Evolutionary conservation across 306 rosid genomes (phyloP).

Genomic region (Albizia julibrissin): DNA sequence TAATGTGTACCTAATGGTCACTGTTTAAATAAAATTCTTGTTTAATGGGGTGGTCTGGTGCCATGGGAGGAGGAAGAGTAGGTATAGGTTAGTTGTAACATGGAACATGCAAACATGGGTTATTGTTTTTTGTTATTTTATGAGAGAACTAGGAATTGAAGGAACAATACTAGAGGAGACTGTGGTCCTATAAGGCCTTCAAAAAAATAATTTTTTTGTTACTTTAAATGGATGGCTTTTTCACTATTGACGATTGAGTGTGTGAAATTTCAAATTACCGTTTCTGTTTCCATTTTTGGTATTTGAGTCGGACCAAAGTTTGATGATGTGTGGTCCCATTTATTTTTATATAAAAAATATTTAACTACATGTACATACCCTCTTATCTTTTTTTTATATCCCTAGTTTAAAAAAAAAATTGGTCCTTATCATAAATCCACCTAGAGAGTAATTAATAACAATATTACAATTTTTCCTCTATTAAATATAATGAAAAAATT

Average conservation of each 20-base stretch:
- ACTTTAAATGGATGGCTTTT: neutral
- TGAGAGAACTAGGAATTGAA: neutral
- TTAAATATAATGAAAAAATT: too few species aligned
- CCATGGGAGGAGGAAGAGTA: neutral
- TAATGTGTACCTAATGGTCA: neutral
- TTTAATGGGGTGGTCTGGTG: too few species aligned
- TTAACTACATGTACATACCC: too few species aligned
- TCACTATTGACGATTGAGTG: neutral
- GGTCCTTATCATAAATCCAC: too few species aligned
- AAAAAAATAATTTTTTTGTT: too few species aligned
- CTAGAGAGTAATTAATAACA: too few species aligned
- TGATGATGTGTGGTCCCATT: neutral
- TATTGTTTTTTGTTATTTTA: neutral
- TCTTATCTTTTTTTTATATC: too few species aligned
- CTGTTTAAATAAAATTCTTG: neutral
- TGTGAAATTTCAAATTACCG: neutral
- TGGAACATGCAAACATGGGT: neutral
- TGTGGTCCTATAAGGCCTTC: neutral
- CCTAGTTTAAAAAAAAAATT: too few species aligned
- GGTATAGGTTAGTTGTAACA: neutral
- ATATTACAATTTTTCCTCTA: too few species aligned
- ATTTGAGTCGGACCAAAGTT: neutral
- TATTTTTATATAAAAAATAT: neutral
- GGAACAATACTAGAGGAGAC: neutral
- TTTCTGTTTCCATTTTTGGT: neutral